A percentile compares a stretch with the other conserved stretches of the same genome.
These are phyloP conservation scores for Candida suzukii DNA, from an alignment of 805 yeast species.

Conservation along the genomic window DNA sequence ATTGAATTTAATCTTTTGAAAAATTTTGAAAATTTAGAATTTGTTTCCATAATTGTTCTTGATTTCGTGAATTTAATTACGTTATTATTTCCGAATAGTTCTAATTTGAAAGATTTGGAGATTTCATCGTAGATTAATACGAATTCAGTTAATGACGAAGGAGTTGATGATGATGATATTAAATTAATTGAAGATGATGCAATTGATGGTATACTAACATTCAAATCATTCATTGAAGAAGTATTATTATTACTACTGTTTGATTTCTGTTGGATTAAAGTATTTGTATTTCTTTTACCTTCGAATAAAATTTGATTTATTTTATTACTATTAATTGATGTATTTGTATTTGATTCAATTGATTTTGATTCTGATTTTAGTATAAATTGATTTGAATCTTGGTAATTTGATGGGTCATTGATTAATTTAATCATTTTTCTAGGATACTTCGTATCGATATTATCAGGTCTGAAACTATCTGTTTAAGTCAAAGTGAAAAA, in stretches of 20 bases:
- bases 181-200: neutral
- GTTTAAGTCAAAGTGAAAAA: neutral
- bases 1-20: neutral
- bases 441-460: conserved; percentile 17
- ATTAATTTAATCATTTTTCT: conserved; percentile 13
- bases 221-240: neutral
- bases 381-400: conserved; percentile 9
- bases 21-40: conserved; percentile 5
- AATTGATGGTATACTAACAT: neutral
- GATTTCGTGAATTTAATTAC: conserved; percentile 24
- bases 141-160: conserved; percentile 12
- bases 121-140: conserved; percentile 20
- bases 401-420: conserved; percentile 1
- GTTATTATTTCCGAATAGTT: conserved; percentile 17
- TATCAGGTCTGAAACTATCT: conserved; percentile 28
- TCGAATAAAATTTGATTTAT: conserved; percentile 21
- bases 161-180: neutral
- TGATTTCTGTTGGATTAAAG: neutral
- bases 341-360: neutral
- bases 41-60: conserved; percentile 19
- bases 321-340: neutral
- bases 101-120: conserved; percentile 18
- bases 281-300: conserved; percentile 13
- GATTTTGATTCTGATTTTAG: conserved; percentile 18
- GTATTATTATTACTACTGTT: neutral